Conservation (phyloP, 768 basidiomycete species). For the Mrakia gelida region DNA sequence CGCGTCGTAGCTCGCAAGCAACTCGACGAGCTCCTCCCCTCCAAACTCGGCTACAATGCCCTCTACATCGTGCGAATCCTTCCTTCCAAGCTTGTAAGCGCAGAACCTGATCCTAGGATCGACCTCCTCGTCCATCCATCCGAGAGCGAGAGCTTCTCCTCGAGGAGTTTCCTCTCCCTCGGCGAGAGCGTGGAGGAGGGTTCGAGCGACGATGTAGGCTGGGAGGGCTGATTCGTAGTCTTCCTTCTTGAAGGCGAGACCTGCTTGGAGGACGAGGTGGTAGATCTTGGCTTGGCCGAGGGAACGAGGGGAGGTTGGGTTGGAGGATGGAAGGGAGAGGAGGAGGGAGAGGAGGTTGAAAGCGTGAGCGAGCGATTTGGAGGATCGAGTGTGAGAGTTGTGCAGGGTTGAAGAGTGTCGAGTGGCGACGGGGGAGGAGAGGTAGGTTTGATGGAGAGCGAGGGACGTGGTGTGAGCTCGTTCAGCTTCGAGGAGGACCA, state of each 20-base stretch:
- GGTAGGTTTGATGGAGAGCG: conserved; percentile 55
- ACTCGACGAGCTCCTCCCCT: conserved; percentile 49
- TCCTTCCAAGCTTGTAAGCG: conserved; percentile 77
- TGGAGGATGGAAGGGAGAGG: conserved; percentile 39
- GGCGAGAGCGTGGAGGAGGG: conserved; percentile 64
- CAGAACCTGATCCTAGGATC: conserved; percentile 88
- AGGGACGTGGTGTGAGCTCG: conserved; percentile 88
- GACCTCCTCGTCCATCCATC: conserved; percentile 73
- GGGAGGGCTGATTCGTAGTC: conserved; percentile 65
- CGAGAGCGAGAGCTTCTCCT: conserved; percentile 75
- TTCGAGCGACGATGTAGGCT: conserved; percentile 72
- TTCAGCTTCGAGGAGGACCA: conserved; percentile 84
- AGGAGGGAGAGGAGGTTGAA: conserved; percentile 59
- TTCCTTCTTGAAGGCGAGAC: conserved; percentile 69
- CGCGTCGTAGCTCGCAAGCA: conserved; percentile 36
- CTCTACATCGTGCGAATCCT: conserved; percentile 59
- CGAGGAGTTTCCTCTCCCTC: conserved; percentile 58
- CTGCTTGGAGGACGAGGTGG: conserved; percentile 73
- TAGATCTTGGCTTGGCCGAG: conserved; percentile 72
- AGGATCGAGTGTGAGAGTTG: conserved; percentile 63
- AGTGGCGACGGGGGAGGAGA: conserved; percentile 54
- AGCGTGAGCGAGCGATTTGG: conserved; percentile 72
- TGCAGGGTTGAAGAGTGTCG: conserved; percentile 55
- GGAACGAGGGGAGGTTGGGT: conserved; percentile 49
- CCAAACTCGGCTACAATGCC: conserved; percentile 42